phyloP scores from a whole-genome alignment of 495 filamentous ascomycete genomes.

The Penicillium crystallinum region DNA sequence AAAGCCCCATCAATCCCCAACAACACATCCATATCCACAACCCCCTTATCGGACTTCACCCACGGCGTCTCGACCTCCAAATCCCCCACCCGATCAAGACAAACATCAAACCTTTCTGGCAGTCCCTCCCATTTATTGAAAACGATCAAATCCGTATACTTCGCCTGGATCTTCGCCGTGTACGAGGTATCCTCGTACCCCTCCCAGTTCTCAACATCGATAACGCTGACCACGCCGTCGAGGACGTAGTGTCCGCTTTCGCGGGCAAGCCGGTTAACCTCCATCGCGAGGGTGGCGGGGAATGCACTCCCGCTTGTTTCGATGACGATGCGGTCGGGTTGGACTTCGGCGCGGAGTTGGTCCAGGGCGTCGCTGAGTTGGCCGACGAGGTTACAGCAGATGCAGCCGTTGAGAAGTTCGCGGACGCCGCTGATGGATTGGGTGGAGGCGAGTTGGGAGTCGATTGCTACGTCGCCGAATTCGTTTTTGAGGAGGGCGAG shows the following conservation, averaged over 20 bases:
- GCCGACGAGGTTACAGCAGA: constrained; percentile 97
- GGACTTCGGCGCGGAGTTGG: constrained; percentile 54
- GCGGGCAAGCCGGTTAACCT: constrained; percentile 74
- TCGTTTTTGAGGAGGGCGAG: constrained; percentile 98
- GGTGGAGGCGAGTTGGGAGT: constrained; percentile 80
- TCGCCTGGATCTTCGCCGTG: constrained; percentile 78
- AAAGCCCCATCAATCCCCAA: constrained; percentile 83
- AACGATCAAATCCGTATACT: constrained; percentile 88
- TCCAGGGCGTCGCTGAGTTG: constrained; percentile 75
- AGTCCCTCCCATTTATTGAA: constrained; percentile 92
- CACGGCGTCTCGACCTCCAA: constrained; percentile 74
- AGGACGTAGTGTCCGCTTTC: constrained; percentile 59
- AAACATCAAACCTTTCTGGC: constrained; percentile 71
- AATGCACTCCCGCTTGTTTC: constrained; percentile 89
- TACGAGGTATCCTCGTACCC: constrained; percentile 91
- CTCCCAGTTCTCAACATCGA: constrained; percentile 96
- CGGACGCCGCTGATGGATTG: constrained; percentile 80
- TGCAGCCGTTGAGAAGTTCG: constrained; percentile 92
- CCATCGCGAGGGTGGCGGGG: constrained; percentile 85
- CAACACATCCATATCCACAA: constrained; percentile 68
- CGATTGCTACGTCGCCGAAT: constrained; percentile 90
- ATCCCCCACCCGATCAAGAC: constrained; percentile 78
- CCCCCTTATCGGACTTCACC: constrained; percentile 74
- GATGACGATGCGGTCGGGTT: constrained; percentile 82
- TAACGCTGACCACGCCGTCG: constrained; percentile 86